These are phyloP conservation scores for Podaxis pistillaris DNA, from an alignment of 768 basidiomycete genomes.

Conservation along the genomic window DNA sequence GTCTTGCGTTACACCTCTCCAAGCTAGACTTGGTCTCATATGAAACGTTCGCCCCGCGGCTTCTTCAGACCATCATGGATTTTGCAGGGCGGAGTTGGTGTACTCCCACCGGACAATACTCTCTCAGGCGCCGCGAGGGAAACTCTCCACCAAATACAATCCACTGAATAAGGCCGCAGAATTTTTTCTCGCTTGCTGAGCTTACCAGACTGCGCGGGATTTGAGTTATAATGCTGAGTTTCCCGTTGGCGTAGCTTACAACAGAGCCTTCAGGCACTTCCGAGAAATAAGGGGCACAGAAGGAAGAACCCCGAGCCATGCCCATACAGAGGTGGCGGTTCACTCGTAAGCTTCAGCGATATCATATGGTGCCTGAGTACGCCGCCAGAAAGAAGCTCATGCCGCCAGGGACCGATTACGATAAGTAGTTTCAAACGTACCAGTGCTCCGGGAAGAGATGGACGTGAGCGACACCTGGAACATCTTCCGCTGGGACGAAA, in stretches of 20 bases:
- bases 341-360: neutral
- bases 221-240: neutral
- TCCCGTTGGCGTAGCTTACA: neutral
- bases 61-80: neutral
- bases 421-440: neutral
- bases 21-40: neutral
- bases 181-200: neutral
- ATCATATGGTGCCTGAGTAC: neutral
- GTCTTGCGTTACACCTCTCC: neutral
- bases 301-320: neutral
- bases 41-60: neutral
- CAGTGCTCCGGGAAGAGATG: neutral
- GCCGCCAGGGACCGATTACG: neutral
- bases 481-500: neutral
- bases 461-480: neutral
- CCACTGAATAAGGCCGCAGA: neutral
- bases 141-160: neutral
- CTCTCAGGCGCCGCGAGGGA: neutral
- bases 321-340: neutral
- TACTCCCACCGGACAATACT: neutral
- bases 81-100: neutral
- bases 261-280: neutral
- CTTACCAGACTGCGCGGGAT: neutral
- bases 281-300: neutral
- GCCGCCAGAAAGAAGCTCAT: neutral